These are phyloP conservation scores for Mortierella antarctica DNA, from an alignment of 192 early-diverging fungal genomes.

Conservation along the genomic window DNA sequence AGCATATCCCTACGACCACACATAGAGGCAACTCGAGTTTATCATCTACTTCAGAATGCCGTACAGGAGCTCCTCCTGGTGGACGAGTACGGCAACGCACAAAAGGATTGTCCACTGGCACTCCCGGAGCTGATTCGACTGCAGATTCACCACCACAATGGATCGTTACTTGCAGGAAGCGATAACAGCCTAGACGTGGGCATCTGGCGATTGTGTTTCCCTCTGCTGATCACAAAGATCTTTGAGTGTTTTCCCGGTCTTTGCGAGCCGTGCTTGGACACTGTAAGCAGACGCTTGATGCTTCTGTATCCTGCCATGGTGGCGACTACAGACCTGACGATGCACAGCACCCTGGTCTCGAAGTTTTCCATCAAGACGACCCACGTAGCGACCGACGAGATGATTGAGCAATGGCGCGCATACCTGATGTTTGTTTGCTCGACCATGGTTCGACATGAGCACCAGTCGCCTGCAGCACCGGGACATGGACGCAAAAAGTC, in stretches of 20 bases:
- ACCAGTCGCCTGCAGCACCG: slow-evolving; percentile 51
- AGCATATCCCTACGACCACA: slow-evolving; percentile 33
- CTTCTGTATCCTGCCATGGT: slow-evolving; percentile 70
- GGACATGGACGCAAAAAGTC: slow-evolving; percentile 59
- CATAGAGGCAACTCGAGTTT: slow-evolving; percentile 24
- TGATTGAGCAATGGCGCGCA: slow-evolving; percentile 80
- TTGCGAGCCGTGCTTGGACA: slow-evolving; percentile 61
- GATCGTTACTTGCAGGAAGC: slow-evolving; percentile 67
- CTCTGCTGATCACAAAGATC: slow-evolving; percentile 70
- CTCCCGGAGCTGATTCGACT: slow-evolving; percentile 56
- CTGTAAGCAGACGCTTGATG: slow-evolving; percentile 71
- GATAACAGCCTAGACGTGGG: slow-evolving; percentile 62
- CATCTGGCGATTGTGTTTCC: slow-evolving; percentile 80
- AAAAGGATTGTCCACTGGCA: slow-evolving; percentile 54
- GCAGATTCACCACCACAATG: slow-evolving; percentile 63
- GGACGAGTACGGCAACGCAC: slow-evolving; percentile 59
- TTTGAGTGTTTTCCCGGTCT: slow-evolving; percentile 64
- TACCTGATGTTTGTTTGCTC: slow-evolving; percentile 80
- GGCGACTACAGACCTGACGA: slow-evolving; percentile 62
- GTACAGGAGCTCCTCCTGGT: slow-evolving; percentile 63
- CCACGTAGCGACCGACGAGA: slow-evolving; percentile 63
- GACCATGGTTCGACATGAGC: slow-evolving; percentile 62
- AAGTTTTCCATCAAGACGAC: slow-evolving; percentile 62
- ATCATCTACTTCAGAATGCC: slow-evolving; percentile 41
- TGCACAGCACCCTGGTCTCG: slow-evolving; percentile 56